Conservation (phyloP, 331 rosid species). For the Prunus yedoensis region DNA sequence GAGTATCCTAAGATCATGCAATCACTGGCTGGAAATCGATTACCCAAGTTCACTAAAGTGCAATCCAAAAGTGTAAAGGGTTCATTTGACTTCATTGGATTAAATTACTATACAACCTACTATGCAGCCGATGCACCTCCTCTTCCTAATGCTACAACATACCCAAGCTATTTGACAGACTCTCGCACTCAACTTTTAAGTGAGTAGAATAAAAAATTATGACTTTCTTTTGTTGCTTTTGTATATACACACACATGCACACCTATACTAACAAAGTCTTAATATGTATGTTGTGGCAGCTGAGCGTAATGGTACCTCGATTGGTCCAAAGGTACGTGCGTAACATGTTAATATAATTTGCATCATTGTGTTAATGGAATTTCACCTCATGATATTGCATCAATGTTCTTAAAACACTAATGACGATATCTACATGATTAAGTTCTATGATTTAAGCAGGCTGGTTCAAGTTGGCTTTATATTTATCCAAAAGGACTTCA, state of each 20-base stretch:
- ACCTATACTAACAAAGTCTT: neutral
- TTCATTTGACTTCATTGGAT: constrained; percentile 34
- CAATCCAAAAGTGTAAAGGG: constrained; percentile 17
- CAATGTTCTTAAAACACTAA: neutral
- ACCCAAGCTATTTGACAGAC: constrained; percentile 19
- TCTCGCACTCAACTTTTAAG: neutral
- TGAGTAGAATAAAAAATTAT: neutral
- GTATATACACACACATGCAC: too few relatives aligned
- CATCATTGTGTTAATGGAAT: neutral
- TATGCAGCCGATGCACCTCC: constrained; percentile 23
- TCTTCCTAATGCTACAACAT: neutral
- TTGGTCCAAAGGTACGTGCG: constrained; percentile 34
- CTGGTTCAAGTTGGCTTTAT: constrained; percentile 17
- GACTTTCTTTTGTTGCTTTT: too few relatives aligned
- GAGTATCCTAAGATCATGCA: constrained; percentile 34
- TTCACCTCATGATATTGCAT: neutral
- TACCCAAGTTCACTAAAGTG: constrained; percentile 29
- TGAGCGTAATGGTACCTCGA: constrained; percentile 31
- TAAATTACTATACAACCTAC: constrained; percentile 29
- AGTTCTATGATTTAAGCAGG: constrained; percentile 5
- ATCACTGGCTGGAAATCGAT: constrained; percentile 17
- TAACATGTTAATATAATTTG: neutral
- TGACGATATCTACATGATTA: too few relatives aligned
- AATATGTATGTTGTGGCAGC: constrained; percentile 11
- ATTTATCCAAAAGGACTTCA: constrained; percentile 36